phyloP scores from a whole-genome alignment of 805 yeast species.

The Sugiyamaella qingdaonensis region DNA sequence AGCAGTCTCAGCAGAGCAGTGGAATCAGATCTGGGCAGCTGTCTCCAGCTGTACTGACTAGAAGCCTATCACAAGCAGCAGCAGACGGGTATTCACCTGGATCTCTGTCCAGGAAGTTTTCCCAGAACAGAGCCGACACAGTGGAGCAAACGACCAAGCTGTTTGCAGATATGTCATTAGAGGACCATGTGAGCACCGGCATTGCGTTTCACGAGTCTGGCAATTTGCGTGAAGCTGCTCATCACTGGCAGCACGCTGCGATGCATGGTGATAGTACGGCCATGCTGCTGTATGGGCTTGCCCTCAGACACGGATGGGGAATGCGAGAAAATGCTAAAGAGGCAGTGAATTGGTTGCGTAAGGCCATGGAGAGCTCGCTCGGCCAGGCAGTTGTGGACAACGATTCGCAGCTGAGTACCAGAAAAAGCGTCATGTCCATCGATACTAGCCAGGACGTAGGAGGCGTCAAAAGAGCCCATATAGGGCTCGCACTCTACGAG shows the following conservation, averaged over 20 bases:
- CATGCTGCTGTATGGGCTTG: conserved; percentile 63
- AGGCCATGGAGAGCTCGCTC: conserved; percentile 38
- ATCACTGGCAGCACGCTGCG: conserved; percentile 63
- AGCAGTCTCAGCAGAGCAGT: too few relatives aligned
- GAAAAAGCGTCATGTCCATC: not conserved
- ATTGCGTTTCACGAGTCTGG: conserved; percentile 48
- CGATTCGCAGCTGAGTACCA: not conserved
- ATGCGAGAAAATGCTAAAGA: conserved; percentile 50
- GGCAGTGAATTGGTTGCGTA: conserved; percentile 58
- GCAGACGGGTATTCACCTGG: not conserved
- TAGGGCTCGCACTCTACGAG: conserved; percentile 48
- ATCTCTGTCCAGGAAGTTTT: not conserved
- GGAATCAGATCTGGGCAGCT: not conserved
- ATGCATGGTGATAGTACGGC: conserved; percentile 59
- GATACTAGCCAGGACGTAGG: not conserved
- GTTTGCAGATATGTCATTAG: conserved; percentile 23
- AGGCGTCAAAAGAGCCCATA: conserved; percentile 22
- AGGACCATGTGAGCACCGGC: conserved; percentile 30
- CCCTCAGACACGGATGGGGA: conserved; percentile 67
- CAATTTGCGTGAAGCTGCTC: conserved; percentile 62
- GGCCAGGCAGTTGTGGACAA: conserved; percentile 1
- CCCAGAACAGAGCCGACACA: not conserved
- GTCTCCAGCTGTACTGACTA: not conserved
- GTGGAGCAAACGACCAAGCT: conserved; percentile 7
- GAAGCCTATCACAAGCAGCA: not conserved